Percentiles rank a stretch among this genome's conserved stretches.
Evolutionary conservation across 495 filamentous ascomycete genomes (phyloP).

Genomic region (Friedmanniomyces endolithicus): DNA sequence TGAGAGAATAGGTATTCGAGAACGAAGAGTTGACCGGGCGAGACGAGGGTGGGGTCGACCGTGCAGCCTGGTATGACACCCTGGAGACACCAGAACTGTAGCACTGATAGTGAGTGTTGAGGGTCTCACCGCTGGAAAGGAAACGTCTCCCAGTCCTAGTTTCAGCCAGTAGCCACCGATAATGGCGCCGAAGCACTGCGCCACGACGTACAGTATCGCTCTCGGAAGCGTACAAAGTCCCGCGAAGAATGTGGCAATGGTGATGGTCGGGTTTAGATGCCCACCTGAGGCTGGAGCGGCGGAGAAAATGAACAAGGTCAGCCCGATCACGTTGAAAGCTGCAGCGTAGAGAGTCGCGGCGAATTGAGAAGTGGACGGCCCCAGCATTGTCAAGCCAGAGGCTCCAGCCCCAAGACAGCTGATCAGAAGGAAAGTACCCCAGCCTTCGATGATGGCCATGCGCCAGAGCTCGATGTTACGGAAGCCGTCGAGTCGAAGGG

Average conservation of each 20-base stretch:
- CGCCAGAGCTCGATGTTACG: constrained; percentile 8
- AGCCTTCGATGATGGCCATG: constrained; percentile 15
- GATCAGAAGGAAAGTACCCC: constrained; percentile 11
- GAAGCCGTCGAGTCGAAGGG: constrained; percentile 10
- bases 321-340: constrained; percentile 7
- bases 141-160: constrained; percentile 6
- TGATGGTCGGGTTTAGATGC: constrained; percentile 19
- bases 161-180: constrained; percentile 12
- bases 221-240: constrained; percentile 13
- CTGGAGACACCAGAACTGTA: neutral
- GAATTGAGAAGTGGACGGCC: neutral
- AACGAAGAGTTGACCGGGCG: constrained; percentile 12
- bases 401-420: constrained; percentile 7
- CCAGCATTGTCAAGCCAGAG: constrained; percentile 1
- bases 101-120: neutral
- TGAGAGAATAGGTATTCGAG: constrained; percentile 15
- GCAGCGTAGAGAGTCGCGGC: constrained; percentile 8
- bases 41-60: constrained; percentile 9
- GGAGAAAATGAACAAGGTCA: constrained; percentile 17
- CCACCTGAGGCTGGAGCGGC: constrained; percentile 14
- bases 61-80: constrained; percentile 16
- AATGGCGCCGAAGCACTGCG: constrained; percentile 9
- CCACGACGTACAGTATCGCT: constrained; percentile 13
- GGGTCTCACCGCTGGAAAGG: constrained; percentile 2
- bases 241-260: constrained; percentile 15